These are phyloP conservation scores for Nepenthes mirabilis DNA, from an alignment of 148 eudicot genomes.

Conservation along the genomic window DNA sequence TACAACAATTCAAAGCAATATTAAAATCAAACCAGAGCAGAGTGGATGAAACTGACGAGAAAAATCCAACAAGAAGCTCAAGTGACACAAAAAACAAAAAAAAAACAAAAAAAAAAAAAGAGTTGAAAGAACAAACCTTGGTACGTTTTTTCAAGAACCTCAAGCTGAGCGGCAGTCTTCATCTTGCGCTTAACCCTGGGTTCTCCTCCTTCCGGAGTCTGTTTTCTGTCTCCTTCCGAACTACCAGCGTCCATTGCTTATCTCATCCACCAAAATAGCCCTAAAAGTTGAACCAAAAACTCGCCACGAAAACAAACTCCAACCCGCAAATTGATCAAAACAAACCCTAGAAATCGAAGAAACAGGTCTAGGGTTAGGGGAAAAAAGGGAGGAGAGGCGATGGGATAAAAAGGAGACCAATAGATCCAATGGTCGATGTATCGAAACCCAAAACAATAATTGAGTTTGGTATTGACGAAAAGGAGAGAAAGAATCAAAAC, in stretches of 20 bases:
- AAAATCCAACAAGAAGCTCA: conserved; percentile 5
- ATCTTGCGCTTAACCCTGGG: conserved; percentile 66
- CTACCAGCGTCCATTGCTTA: conserved; percentile 10
- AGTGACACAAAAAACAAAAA: conserved; percentile 7
- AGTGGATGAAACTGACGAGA: conserved; percentile 3
- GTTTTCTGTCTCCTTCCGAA: conserved; percentile 33
- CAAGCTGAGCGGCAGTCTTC: conserved; percentile 83
- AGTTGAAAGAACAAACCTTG: conserved; percentile 30
- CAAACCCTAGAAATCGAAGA: conserved; percentile 4
- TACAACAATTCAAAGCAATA: conserved; percentile 13
- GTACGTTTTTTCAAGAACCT: conserved; percentile 70
- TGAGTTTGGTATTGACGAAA: background rate
- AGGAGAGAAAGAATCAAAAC: no score
- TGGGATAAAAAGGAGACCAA: background rate
- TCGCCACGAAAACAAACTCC: background rate
- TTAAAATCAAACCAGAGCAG: conserved; percentile 3
- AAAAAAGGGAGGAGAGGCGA: background rate
- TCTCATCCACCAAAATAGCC: conserved; percentile 9
- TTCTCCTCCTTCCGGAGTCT: conserved; percentile 28
- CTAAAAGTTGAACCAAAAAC: conserved; percentile 1
- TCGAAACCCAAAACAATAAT: background rate
- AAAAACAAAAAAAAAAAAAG: conserved; percentile 4
- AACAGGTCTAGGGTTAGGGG: conserved; percentile 16
- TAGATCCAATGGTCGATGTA: background rate
- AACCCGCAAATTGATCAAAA: conserved; percentile 12